These are phyloP conservation scores for Hanseniaspora mollemarum DNA, from an alignment of 805 yeast genomes.

Conservation along the genomic window DNA sequence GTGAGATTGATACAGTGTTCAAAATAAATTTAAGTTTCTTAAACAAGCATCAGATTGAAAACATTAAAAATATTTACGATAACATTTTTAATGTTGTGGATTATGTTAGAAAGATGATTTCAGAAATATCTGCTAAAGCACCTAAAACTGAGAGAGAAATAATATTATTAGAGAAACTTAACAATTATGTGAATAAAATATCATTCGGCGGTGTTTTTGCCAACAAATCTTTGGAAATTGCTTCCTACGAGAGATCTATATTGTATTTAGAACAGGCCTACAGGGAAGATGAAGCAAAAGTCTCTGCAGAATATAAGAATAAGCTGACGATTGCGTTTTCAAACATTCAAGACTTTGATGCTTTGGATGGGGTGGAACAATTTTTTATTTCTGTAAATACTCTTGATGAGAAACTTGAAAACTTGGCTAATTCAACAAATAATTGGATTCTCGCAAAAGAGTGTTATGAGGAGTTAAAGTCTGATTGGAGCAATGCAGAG, in stretches of 20 bases:
- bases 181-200: constrained; percentile 39
- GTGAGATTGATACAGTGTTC: constrained; percentile 53
- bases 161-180: constrained; percentile 32
- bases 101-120: constrained; percentile 67
- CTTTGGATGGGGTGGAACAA: constrained; percentile 74
- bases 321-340: constrained; percentile 69
- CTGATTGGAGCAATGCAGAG: constrained; percentile 29
- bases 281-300: constrained; percentile 26
- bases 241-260: constrained; percentile 77
- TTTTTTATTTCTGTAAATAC: constrained; percentile 51
- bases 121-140: constrained; percentile 27
- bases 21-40: constrained; percentile 35
- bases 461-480: constrained; percentile 52
- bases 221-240: constrained; percentile 66
- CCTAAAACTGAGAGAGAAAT: constrained; percentile 29
- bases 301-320: constrained; percentile 29
- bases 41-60: constrained; percentile 48
- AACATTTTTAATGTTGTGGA: constrained; percentile 70
- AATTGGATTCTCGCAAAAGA: constrained; percentile 82
- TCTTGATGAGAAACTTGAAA: constrained; percentile 62
- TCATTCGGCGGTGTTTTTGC: constrained; percentile 61
- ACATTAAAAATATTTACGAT: constrained; percentile 53
- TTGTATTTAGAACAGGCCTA: constrained; percentile 71
- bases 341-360: constrained; percentile 77
- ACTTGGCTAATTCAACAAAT: constrained; percentile 64